Percentiles rank a stretch among this genome's conserved stretches.
phyloP scores from a whole-genome alignment of 495 filamentous ascomycete genomes.

The Lichenothelia convexa region DNA sequence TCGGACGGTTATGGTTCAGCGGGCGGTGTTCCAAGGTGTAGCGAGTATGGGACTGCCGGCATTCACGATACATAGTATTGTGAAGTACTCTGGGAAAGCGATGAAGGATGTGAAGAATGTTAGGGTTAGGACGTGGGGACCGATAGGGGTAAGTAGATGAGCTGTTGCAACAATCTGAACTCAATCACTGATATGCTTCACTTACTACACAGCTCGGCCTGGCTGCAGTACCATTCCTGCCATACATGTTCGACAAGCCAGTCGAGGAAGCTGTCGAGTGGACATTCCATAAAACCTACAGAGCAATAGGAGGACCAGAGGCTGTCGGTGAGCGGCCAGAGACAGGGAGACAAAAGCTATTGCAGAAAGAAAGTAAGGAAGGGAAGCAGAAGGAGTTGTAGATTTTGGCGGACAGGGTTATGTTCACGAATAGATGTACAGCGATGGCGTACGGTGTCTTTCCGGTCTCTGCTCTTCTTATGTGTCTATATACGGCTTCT shows the following conservation, averaged over 20 bases:
- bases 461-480: too few species aligned
- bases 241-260: constrained; percentile 80
- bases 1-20: constrained; percentile 73
- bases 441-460: background rate
- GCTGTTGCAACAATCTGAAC: background rate
- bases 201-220: constrained; percentile 50
- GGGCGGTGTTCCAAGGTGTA: constrained; percentile 73
- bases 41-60: constrained; percentile 90
- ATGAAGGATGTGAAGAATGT: constrained; percentile 63
- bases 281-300: constrained; percentile 65
- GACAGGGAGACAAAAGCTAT: constrained; percentile 36
- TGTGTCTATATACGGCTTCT: too few species aligned
- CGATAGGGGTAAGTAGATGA: constrained; percentile 52
- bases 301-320: constrained; percentile 45
- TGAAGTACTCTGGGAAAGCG: constrained; percentile 66
- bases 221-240: constrained; percentile 72
- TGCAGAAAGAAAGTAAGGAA: constrained; percentile 14
- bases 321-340: constrained; percentile 31
- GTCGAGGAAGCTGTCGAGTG: constrained; percentile 83
- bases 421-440: background rate
- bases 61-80: constrained; percentile 85
- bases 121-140: constrained; percentile 61
- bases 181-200: background rate
- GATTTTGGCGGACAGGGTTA: constrained; percentile 14
- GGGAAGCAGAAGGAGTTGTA: constrained; percentile 33